These are phyloP conservation scores for Hura crepitans DNA, from an alignment of 441 rosid species.

Conservation along the genomic window DNA sequence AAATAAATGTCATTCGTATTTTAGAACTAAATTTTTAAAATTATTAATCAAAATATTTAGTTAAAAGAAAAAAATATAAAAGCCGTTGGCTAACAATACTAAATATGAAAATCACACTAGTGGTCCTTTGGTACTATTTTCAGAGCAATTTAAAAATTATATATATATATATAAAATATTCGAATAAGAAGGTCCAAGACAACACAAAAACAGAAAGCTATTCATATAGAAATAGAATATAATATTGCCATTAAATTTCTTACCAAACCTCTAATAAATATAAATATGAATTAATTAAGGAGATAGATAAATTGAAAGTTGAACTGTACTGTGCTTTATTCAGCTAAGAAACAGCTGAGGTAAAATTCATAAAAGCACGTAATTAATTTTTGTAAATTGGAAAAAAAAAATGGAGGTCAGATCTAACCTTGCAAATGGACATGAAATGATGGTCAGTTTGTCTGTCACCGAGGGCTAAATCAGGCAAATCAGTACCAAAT, in stretches of 20 bases:
- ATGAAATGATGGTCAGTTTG: slow-evolving; percentile 69
- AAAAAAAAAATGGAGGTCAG: background rate
- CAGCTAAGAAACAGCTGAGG: slow-evolving; percentile 5
- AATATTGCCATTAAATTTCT: slow-evolving; percentile 23
- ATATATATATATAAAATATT: background rate
- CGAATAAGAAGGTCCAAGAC: background rate
- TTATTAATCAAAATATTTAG: background rate
- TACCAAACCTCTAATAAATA: slow-evolving; percentile 32
- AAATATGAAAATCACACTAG: background rate
- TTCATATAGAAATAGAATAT: background rate
- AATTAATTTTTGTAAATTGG: background rate
- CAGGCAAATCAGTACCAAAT: slow-evolving; percentile 58
- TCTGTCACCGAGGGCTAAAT: slow-evolving; percentile 77
- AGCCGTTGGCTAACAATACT: slow-evolving; percentile 1
- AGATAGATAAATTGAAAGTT: slow-evolving; percentile 14
- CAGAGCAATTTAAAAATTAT: no score
- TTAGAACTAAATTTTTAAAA: background rate
- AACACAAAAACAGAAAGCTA: background rate
- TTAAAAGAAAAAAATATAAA: background rate
- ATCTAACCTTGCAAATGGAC: slow-evolving; percentile 79
- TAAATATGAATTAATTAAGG: background rate
- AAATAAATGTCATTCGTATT: slow-evolving; percentile 8
- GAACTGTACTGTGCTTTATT: background rate
- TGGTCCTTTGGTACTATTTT: background rate
- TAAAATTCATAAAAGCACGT: background rate